Conservation (phyloP, 2,329 filamentous ascomycete species). For the Fusarium concolor region DNA sequence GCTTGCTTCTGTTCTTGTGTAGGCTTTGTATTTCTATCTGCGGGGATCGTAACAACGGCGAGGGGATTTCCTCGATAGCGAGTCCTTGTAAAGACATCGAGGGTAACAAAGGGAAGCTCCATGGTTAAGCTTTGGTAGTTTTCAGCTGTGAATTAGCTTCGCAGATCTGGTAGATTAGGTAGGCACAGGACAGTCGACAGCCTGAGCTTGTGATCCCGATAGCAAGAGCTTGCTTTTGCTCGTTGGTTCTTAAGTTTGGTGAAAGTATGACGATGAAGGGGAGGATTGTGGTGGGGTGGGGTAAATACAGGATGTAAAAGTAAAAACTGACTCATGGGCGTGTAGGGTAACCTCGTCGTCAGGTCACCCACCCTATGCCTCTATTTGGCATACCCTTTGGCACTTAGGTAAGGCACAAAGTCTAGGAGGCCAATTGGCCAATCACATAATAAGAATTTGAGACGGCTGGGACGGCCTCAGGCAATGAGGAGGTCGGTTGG, state of each 20-base stretch:
- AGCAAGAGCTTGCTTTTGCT: background rate
- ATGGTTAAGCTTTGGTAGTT: conserved; percentile 47
- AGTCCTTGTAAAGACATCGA: conserved; percentile 68
- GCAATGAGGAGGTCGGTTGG: conserved; percentile 15
- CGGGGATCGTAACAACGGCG: conserved; percentile 67
- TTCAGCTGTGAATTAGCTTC: conserved; percentile 4
- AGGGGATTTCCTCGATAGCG: conserved; percentile 69
- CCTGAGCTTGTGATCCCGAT: conserved; percentile 30
- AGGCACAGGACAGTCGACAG: background rate
- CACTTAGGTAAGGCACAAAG: conserved; percentile 38
- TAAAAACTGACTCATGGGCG: conserved; percentile 29
- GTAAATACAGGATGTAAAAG: conserved; percentile 4
- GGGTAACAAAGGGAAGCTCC: conserved; percentile 62
- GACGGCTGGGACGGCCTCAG: conserved; percentile 25
- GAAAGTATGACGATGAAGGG: conserved; percentile 26
- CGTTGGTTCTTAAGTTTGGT: background rate
- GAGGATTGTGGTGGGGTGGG: conserved; percentile 30
- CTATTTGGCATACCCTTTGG: background rate
- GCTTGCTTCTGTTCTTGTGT: conserved; percentile 66
- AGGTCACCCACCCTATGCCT: no score
- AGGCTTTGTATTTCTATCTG: conserved; percentile 50
- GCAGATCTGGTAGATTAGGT: conserved; percentile 8
- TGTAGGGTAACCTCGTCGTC: conserved; percentile 26
- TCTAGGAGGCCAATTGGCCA: conserved; percentile 17
- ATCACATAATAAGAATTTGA: conserved; percentile 22